phyloP scores from a whole-genome alignment of 2,329 filamentous ascomycete genomes.

The Didymella segeticola region DNA sequence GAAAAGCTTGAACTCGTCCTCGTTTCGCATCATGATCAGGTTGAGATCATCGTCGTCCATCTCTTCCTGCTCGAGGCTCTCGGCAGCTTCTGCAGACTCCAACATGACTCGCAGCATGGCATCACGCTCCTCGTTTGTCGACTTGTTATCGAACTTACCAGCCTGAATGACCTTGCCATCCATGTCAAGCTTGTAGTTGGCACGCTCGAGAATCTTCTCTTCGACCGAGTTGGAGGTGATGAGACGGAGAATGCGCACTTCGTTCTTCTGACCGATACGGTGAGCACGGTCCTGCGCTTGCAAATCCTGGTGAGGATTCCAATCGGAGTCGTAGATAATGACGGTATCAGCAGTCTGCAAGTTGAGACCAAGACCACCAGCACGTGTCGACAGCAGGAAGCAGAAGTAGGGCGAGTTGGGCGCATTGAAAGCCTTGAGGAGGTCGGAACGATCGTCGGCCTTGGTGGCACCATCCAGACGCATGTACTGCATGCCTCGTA shows the following conservation, averaged over 20 bases:
- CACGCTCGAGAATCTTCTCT: constrained; percentile 96
- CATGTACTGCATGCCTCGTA: constrained; percentile 82
- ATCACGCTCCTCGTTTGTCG: constrained; percentile 96
- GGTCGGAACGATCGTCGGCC: constrained; percentile 92
- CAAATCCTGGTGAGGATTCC: constrained; percentile 99
- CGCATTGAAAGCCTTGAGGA: constrained; percentile 87
- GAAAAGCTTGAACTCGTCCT: constrained; percentile 79
- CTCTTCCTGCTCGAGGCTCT: constrained; percentile 85
- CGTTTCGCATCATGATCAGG: constrained; percentile 87
- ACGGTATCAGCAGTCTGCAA: constrained; percentile 97
- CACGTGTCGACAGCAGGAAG: constrained; percentile 97
- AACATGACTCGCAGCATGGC: constrained; percentile 93
- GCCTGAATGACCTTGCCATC: constrained; percentile 99
- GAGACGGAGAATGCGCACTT: constrained; percentile 92
- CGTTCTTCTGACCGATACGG: constrained; percentile 99
- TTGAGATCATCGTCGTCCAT: constrained; percentile 99
- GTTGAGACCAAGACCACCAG: constrained; percentile 96
- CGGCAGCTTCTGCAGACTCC: constrained; percentile 75
- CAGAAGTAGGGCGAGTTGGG: constrained; percentile 94
- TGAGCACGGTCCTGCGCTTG: constrained; percentile 99
- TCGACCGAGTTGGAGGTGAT: constrained; percentile 98
- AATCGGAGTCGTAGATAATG: constrained; percentile 99
- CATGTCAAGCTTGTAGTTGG: constrained; percentile 98
- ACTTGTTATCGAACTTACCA: constrained; percentile 99
- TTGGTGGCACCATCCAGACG: constrained; percentile 97